These are phyloP conservation scores for Grammothele lineata DNA, from an alignment of 768 basidiomycete species.

Conservation along the genomic window DNA sequence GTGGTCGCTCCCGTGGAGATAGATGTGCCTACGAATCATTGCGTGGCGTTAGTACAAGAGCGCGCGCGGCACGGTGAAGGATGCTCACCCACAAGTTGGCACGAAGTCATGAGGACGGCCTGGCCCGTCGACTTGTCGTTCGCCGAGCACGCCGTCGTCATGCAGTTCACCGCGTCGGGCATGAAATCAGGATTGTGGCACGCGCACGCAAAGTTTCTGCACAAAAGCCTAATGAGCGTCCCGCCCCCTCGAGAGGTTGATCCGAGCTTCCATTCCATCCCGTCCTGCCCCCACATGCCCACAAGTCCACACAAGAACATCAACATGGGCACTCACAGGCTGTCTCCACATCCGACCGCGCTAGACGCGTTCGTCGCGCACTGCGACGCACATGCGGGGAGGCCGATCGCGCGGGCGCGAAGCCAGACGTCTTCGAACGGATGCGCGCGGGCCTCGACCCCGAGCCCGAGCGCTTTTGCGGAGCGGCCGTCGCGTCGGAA, in stretches of 20 bases:
- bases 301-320: too few relatives aligned
- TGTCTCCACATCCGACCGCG: slow-evolving; percentile 7
- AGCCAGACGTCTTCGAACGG: neutral
- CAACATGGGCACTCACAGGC: slow-evolving; percentile 13
- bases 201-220: slow-evolving; percentile 13
- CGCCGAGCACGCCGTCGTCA: slow-evolving; percentile 9
- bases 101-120: slow-evolving; percentile 5
- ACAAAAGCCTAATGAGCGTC: neutral
- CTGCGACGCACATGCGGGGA: slow-evolving; percentile 3
- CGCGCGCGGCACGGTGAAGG: neutral
- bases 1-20: neutral
- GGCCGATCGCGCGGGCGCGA: neutral
- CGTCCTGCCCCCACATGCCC: too few relatives aligned
- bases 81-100: slow-evolving; percentile 3
- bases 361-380: slow-evolving; percentile 7
- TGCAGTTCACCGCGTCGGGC: slow-evolving; percentile 14
- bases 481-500: slow-evolving; percentile 3
- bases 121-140: slow-evolving; percentile 9
- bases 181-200: slow-evolving; percentile 14
- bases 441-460: slow-evolving; percentile 11
- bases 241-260: too few relatives aligned
- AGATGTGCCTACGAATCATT: slow-evolving; percentile 5
- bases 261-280: too few relatives aligned
- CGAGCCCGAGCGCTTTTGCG: slow-evolving; percentile 6
- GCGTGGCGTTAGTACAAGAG: neutral